Evolutionary conservation across 176 grass and related monocot genomes (phyloP).

Genomic region (Avena sativa): DNA sequence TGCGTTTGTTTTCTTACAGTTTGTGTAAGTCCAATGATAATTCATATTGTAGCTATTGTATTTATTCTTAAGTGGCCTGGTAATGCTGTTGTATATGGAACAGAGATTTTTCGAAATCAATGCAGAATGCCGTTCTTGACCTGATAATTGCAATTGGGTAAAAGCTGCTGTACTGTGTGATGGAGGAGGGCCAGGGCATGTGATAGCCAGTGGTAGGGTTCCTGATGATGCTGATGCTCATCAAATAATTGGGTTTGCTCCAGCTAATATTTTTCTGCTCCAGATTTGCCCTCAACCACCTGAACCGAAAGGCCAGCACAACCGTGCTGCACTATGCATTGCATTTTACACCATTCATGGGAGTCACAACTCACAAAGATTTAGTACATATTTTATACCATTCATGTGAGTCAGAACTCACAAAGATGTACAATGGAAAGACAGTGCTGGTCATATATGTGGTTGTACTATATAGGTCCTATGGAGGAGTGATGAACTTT

Average conservation of each 20-base stretch:
- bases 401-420: constrained; percentile 28
- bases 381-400: neutral
- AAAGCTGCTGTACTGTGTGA: constrained; percentile 17
- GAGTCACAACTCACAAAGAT: constrained; percentile 19
- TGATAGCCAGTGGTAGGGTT: constrained; percentile 11
- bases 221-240: constrained; percentile 23
- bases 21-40: constrained; percentile 42
- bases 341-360: constrained; percentile 8
- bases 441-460: neutral
- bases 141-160: neutral
- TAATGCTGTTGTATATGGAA: constrained; percentile 33
- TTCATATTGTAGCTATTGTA: constrained; percentile 40
- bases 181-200: constrained; percentile 9
- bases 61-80: constrained; percentile 36
- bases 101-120: constrained; percentile 5
- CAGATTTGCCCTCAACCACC: neutral
- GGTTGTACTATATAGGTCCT: neutral
- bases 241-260: constrained; percentile 40
- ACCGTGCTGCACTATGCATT: neutral
- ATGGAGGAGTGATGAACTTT: constrained; percentile 7
- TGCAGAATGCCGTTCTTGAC: constrained; percentile 7
- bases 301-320: neutral
- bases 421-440: constrained; percentile 1
- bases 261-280: neutral
- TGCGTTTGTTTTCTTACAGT: constrained; percentile 38